Evolutionary conservation across 345 rosid species (phyloP).

Genomic region (Euphorbia peplus): DNA sequence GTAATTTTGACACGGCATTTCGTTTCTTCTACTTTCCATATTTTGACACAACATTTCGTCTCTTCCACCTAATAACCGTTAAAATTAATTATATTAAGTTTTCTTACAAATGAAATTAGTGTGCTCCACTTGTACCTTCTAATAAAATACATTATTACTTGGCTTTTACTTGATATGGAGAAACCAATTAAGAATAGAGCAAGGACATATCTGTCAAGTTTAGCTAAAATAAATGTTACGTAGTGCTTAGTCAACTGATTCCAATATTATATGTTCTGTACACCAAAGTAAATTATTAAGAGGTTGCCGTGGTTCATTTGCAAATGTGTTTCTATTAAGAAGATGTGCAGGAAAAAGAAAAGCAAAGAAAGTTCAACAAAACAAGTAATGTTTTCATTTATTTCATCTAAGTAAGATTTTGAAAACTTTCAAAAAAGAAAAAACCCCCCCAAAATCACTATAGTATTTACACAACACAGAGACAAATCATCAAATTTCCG

Average conservation of each 20-base stretch:
- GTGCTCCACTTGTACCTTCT: background rate
- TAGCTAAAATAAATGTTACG: slow-evolving; percentile 1
- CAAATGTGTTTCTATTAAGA: no score
- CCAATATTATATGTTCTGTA: slow-evolving; percentile 11
- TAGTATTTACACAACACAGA: slow-evolving; percentile 8
- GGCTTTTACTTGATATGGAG: background rate
- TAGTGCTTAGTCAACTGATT: slow-evolving; percentile 23
- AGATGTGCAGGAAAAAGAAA: background rate
- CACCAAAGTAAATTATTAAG: background rate
- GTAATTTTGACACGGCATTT: no score
- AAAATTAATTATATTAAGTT: background rate
- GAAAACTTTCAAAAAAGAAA: no score
- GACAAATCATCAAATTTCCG: no score
- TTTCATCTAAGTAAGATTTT: slow-evolving; percentile 21
- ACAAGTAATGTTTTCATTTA: slow-evolving; percentile 22
- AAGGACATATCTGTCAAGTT: background rate
- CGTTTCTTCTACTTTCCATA: background rate
- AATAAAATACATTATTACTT: background rate
- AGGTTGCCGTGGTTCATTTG: background rate
- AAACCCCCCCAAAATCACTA: slow-evolving; percentile 16
- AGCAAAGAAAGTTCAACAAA: no score
- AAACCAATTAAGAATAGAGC: slow-evolving; percentile 1
- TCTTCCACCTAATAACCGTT: background rate
- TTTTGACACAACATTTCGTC: background rate
- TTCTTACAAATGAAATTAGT: background rate